phyloP scores from a whole-genome alignment of 192 early-diverging fungal species.

The Coemansia sp. region DNA sequence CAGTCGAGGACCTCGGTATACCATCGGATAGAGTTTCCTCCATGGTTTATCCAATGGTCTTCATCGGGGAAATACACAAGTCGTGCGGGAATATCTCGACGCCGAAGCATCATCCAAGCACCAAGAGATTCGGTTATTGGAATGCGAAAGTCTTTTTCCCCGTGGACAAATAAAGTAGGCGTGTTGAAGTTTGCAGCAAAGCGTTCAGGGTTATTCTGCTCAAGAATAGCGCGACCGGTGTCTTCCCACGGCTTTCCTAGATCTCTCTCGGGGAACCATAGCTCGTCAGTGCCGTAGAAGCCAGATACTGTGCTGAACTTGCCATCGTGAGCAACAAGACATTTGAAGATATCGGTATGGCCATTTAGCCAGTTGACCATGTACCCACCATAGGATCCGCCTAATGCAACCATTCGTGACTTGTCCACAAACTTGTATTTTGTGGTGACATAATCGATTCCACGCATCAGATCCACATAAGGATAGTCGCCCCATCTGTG shows the following conservation, averaged over 20 bases:
- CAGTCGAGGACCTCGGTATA: constrained; percentile 69
- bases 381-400: constrained; percentile 76
- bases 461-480: constrained; percentile 70
- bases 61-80: constrained; percentile 81
- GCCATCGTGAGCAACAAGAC: constrained; percentile 76
- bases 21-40: constrained; percentile 72
- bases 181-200: constrained; percentile 72
- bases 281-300: constrained; percentile 77
- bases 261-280: constrained; percentile 79
- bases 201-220: constrained; percentile 69
- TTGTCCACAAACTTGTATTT: constrained; percentile 59
- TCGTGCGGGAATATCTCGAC: constrained; percentile 65
- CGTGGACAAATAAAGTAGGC: constrained; percentile 79
- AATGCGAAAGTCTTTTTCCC: constrained; percentile 70
- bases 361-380: constrained; percentile 86
- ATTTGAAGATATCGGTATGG: constrained; percentile 68
- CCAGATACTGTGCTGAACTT: constrained; percentile 63
- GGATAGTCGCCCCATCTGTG: constrained; percentile 75
- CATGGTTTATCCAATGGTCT: constrained; percentile 71
- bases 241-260: constrained; percentile 63
- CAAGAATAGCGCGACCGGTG: constrained; percentile 57
- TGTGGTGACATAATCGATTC: constrained; percentile 63
- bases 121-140: constrained; percentile 68
- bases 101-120: constrained; percentile 74
- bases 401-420: constrained; percentile 60